These are phyloP conservation scores for Yamadazyma blattariae DNA, from an alignment of 1,139 yeast species.

Conservation along the genomic window DNA sequence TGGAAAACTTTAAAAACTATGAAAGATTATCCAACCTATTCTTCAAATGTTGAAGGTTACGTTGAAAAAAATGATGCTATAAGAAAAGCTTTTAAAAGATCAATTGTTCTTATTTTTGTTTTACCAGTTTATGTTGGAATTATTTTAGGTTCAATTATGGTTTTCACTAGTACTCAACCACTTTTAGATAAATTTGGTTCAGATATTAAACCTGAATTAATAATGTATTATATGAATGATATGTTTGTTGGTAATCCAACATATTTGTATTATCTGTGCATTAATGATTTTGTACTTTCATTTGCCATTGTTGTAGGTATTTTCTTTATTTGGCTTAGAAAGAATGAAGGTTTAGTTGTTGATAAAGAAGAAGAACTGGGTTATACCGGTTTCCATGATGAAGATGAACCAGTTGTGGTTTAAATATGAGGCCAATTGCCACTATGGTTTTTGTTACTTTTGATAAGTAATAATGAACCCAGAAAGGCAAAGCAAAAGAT, in stretches of 20 bases:
- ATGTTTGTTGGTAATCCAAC: slow-evolving; percentile 2
- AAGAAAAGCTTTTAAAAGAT: slow-evolving; percentile 25
- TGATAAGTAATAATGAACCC: no score
- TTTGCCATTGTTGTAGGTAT: slow-evolving; percentile 17
- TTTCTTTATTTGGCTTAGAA: slow-evolving; percentile 34
- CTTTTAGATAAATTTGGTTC: background rate
- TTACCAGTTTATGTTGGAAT: slow-evolving; percentile 21
- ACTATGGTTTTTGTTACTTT: no score
- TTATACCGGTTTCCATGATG: slow-evolving; percentile 6
- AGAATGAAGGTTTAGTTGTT: slow-evolving; percentile 31
- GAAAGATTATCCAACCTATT: slow-evolving; percentile 29
- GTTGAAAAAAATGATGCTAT: slow-evolving; percentile 21
- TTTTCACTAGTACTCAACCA: background rate
- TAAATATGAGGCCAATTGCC: no score
- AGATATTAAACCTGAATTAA: background rate
- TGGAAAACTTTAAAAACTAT: slow-evolving; percentile 29
- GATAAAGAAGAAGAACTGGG: slow-evolving; percentile 16
- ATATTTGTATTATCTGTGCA: slow-evolving; percentile 4
- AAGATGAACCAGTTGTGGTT: slow-evolving; percentile 4
- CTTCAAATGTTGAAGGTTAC: slow-evolving; percentile 16
- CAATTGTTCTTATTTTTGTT: slow-evolving; percentile 27
- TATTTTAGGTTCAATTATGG: background rate
- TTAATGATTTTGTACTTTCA: slow-evolving; percentile 16
- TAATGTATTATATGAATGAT: slow-evolving; percentile 4
- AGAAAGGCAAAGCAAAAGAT: no score